These are phyloP conservation scores for Malus sieversii DNA, from an alignment of 306 rosid genomes.

Conservation along the genomic window DNA sequence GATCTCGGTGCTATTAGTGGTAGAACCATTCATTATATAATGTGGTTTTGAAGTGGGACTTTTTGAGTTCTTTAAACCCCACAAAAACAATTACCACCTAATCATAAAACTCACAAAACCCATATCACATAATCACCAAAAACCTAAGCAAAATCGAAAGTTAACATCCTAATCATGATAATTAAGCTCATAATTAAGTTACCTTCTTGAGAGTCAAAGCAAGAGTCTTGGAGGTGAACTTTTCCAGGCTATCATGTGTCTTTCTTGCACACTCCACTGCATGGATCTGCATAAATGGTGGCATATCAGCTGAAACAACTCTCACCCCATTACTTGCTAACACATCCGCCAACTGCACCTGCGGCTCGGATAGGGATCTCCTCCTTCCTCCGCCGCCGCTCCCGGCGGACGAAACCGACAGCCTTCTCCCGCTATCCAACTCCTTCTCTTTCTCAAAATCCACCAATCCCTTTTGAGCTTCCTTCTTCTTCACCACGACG, in stretches of 20 bases:
- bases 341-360: conserved; percentile 51
- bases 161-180: neutral
- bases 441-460: neutral
- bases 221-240: conserved; percentile 85
- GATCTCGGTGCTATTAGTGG: neutral
- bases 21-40: neutral
- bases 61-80: conserved; percentile 17
- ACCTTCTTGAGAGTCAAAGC: conserved; percentile 87
- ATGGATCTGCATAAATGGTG: conserved; percentile 98
- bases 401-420: conserved; percentile 26
- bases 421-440: conserved; percentile 19
- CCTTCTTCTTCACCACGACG: conserved; percentile 26
- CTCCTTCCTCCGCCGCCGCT: conserved; percentile 45
- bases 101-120: conserved; percentile 5
- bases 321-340: conserved; percentile 70
- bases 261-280: conserved; percentile 84
- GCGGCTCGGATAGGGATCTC: conserved; percentile 49
- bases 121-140: conserved; percentile 3
- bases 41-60: neutral
- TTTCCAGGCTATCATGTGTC: conserved; percentile 73
- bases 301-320: conserved; percentile 86
- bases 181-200: neutral
- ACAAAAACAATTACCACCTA: conserved; percentile 30
- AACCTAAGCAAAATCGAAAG: neutral
- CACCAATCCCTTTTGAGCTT: conserved; percentile 4